These are phyloP conservation scores for Yarrowia sp. DNA, from an alignment of 805 yeast species.

Conservation along the genomic window DNA sequence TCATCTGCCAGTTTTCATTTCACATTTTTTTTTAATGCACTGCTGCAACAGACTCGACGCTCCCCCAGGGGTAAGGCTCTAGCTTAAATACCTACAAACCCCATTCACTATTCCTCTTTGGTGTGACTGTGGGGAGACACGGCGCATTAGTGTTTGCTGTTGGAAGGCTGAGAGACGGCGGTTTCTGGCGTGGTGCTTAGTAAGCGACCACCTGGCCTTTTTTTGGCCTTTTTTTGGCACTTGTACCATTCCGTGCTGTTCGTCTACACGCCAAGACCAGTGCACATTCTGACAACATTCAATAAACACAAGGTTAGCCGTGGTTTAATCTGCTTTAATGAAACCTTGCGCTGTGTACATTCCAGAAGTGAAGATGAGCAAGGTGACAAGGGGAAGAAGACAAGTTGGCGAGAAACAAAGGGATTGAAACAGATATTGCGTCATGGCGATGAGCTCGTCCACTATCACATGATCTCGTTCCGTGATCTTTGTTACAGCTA, in stretches of 20 bases:
- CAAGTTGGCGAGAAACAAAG: too few relatives aligned
- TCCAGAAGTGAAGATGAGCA: constrained; percentile 1
- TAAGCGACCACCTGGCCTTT: background rate
- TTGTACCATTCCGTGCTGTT: background rate
- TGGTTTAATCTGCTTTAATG: constrained; percentile 1
- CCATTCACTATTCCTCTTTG: constrained; percentile 17
- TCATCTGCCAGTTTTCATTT: too few relatives aligned
- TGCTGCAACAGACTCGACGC: background rate
- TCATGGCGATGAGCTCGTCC: too few relatives aligned
- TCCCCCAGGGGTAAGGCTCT: constrained; percentile 10
- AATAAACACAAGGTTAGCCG: constrained; percentile 18
- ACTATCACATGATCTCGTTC: too few relatives aligned
- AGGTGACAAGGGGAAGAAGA: background rate
- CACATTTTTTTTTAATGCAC: background rate
- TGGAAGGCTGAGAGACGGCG: background rate
- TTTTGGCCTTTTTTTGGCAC: background rate
- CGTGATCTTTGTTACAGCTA: too few relatives aligned
- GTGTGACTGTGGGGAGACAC: constrained; percentile 15
- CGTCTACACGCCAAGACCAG: too few relatives aligned
- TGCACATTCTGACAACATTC: background rate
- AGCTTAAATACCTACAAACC: constrained; percentile 10
- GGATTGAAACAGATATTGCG: too few relatives aligned
- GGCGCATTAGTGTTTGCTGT: constrained; percentile 6
- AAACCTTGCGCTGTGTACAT: constrained; percentile 3
- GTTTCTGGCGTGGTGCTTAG: background rate